Evolutionary conservation across 2,329 filamentous ascomycete genomes (phyloP).

Genomic region (Fusarium aywerte): DNA sequence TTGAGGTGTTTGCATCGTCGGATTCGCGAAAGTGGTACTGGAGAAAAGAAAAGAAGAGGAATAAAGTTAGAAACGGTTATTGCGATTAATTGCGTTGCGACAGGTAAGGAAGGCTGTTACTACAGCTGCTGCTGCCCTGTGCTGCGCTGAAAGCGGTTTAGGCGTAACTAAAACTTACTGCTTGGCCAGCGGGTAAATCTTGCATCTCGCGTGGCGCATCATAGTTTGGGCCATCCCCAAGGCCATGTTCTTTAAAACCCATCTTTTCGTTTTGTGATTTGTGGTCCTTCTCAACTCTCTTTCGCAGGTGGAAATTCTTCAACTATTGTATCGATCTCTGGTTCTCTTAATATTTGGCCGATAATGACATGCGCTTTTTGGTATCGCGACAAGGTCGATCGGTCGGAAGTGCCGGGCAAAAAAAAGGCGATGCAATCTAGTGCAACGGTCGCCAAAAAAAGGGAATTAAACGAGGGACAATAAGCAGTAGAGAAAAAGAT

Average conservation of each 20-base stretch:
- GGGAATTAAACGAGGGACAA: slow-evolving; percentile 30
- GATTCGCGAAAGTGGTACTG: slow-evolving; percentile 39
- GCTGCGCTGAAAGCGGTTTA: background rate
- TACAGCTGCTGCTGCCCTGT: background rate
- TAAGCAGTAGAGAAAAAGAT: slow-evolving; percentile 8
- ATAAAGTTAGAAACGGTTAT: slow-evolving; percentile 5
- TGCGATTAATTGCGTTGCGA: background rate
- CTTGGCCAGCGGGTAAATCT: slow-evolving; percentile 38
- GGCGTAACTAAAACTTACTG: slow-evolving; percentile 32
- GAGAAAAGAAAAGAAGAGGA: background rate
- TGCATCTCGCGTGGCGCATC: slow-evolving; percentile 39
- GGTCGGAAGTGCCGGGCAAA: slow-evolving; percentile 32
- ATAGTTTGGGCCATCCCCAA: slow-evolving; percentile 27
- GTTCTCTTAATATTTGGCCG: background rate
- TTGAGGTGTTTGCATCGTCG: slow-evolving; percentile 17
- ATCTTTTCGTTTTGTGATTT: slow-evolving; percentile 3
- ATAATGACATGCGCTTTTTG: slow-evolving; percentile 15
- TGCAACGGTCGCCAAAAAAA: slow-evolving; percentile 1
- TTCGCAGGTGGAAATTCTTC: background rate
- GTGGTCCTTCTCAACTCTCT: background rate
- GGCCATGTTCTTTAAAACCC: slow-evolving; percentile 29
- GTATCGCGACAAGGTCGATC: slow-evolving; percentile 10
- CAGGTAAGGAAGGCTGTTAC: background rate
- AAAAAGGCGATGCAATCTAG: slow-evolving; percentile 19
- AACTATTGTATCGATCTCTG: background rate